These are phyloP conservation scores for Saccharomyces jurei DNA, from an alignment of 805 yeast genomes.

Conservation along the genomic window DNA sequence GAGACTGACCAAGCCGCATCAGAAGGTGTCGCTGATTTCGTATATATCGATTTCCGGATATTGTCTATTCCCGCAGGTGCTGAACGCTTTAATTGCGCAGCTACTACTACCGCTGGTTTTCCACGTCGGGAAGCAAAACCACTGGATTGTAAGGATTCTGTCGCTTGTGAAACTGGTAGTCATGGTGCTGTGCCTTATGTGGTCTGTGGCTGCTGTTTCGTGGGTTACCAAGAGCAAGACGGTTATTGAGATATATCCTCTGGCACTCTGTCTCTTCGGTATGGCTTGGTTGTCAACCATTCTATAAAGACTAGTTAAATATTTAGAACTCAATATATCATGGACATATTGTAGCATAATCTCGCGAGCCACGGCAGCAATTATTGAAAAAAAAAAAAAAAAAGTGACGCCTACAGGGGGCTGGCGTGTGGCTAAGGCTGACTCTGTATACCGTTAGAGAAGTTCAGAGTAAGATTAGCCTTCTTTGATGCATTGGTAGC, in stretches of 20 bases:
- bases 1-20: constrained; percentile 20
- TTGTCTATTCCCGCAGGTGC: constrained; percentile 29
- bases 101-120: constrained; percentile 22
- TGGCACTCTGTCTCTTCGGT: constrained; percentile 19
- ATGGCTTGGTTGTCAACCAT: constrained; percentile 23
- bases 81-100: constrained; percentile 21
- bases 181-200: constrained; percentile 14
- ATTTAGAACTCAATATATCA: neutral
- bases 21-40: constrained; percentile 21
- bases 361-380: neutral
- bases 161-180: constrained; percentile 13
- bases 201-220: constrained; percentile 22
- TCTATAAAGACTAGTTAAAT: constrained; percentile 2
- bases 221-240: constrained; percentile 20
- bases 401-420: neutral
- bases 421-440: neutral
- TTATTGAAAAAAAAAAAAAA: neutral
- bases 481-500: neutral
- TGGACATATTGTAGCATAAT: neutral
- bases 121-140: constrained; percentile 4
- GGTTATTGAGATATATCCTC: constrained; percentile 21
- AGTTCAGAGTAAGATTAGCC: neutral
- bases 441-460: neutral
- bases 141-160: constrained; percentile 14
- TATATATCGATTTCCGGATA: constrained; percentile 29